phyloP scores from a whole-genome alignment of 441 rosid species.

The Hypseocharis bilobata region DNA sequence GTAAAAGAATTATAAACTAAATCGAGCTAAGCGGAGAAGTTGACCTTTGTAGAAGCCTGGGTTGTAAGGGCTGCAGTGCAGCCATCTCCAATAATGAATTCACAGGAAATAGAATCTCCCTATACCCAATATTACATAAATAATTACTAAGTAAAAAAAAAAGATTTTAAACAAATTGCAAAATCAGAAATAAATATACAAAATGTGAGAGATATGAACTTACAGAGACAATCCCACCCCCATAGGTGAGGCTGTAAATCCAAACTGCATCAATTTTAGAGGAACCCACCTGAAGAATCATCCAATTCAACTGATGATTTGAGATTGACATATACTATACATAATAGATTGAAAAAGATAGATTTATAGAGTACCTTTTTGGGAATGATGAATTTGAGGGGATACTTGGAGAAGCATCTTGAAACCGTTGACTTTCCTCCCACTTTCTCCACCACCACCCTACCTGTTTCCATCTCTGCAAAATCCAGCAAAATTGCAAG shows the following conservation, averaged over 20 bases:
- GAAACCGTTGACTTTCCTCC: slow-evolving; percentile 66
- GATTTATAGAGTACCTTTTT: slow-evolving; percentile 38
- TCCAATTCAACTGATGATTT: background rate
- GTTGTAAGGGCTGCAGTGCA: slow-evolving; percentile 73
- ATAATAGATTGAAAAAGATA: background rate
- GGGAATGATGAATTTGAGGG: slow-evolving; percentile 85
- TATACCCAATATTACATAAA: slow-evolving; percentile 20
- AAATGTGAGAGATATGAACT: slow-evolving; percentile 5
- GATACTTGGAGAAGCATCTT: slow-evolving; percentile 72
- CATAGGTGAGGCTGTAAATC: slow-evolving; percentile 81
- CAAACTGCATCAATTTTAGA: slow-evolving; percentile 63
- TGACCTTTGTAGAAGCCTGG: slow-evolving; percentile 89
- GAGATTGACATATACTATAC: no score
- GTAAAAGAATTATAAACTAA: background rate
- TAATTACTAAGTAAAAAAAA: background rate
- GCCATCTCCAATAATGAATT: slow-evolving; percentile 52
- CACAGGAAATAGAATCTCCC: slow-evolving; percentile 78
- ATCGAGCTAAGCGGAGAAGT: background rate
- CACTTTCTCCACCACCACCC: slow-evolving; percentile 55
- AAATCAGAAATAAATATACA: background rate
- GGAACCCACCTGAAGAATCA: slow-evolving; percentile 56
- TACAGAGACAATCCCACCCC: slow-evolving; percentile 93
- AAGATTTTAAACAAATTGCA: background rate
- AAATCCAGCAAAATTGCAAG: no score
- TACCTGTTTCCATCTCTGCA: slow-evolving; percentile 52